Evolutionary conservation across 1,284 basidiomycete species (phyloP).

Genomic region (Ganoderma multipileum): DNA sequence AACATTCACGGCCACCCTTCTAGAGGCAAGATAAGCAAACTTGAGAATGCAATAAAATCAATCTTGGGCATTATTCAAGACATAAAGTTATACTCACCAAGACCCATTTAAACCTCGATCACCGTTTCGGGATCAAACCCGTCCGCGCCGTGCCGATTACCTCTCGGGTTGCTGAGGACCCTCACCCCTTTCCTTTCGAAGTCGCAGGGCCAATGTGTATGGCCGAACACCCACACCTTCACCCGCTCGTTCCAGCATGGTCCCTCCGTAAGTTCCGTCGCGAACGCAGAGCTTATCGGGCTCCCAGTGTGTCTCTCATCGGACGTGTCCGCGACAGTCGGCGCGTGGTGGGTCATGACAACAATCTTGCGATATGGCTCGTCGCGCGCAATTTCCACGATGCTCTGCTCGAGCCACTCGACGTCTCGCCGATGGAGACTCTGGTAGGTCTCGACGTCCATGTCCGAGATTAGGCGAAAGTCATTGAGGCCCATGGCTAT

Average conservation of each 20-base stretch:
- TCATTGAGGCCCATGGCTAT: conserved; percentile 40
- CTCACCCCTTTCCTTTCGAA: conserved; percentile 42
- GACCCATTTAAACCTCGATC: conserved; percentile 17
- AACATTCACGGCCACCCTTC: not conserved
- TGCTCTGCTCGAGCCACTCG: conserved; percentile 41
- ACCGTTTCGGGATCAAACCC: conserved; percentile 30
- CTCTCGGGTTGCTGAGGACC: conserved; percentile 46
- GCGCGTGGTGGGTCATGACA: conserved; percentile 49
- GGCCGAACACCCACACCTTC: conserved; percentile 48
- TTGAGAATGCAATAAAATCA: not conserved
- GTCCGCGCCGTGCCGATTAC: conserved; percentile 34
- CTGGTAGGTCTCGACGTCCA: conserved; percentile 37
- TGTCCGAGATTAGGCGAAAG: conserved; percentile 41
- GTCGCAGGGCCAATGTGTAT: conserved; percentile 49
- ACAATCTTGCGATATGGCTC: conserved; percentile 43
- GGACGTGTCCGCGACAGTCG: conserved; percentile 43
- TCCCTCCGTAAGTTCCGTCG: conserved; percentile 41
- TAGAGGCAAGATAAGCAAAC: not conserved
- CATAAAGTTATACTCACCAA: not conserved
- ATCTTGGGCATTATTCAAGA: not conserved
- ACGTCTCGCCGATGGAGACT: conserved; percentile 41
- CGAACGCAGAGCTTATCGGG: conserved; percentile 42
- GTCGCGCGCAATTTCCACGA: conserved; percentile 35
- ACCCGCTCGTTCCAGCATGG: conserved; percentile 26
- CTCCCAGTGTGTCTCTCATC: conserved; percentile 39